Base-by-base conservation (phyloP, 371 early-diverging fungal genomes). In the Mortierella sp. region DNA sequence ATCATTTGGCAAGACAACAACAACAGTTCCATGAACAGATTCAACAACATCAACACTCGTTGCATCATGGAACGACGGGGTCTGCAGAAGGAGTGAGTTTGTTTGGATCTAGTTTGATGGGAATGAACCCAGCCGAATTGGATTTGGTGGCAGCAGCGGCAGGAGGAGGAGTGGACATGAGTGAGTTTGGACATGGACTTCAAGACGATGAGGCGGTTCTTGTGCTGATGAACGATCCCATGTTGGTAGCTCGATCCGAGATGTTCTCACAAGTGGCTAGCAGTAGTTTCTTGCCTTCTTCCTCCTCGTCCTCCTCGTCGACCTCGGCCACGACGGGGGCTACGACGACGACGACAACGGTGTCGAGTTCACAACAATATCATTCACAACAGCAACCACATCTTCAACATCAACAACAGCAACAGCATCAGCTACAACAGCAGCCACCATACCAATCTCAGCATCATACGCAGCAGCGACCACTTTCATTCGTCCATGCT, bases 191-290 rank as follows among this genome's bases (percentile, higher is more conserved):
- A 37, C 3, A 9, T 9, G 37, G 5, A 5, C 37, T 37, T 5
- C 37, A 37, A 9, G 37, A 37, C 37, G 9, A 37, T 37, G 37
- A 37, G 37, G 37, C 5, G 3, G 37, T 37, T 3, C 37, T 37
- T 37, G 37, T 37, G 37, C 9, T 37, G 37, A 37, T 37, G 37
- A 37, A 37, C 37, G 37, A 37, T 37, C 37, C 37, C 37, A 37
- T 37, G 37, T 37, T 37, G 3, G 37, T 9, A 9, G 37, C 37
- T 5, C 37, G 37, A 37, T 37, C 37, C 37, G 37, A 74, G 47
- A 51, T 70, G 47, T 75, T 75, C 25, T 75, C 75, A 3, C 62
- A 61, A 14, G 70, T 66, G 9, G 70, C 70, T 0, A 75, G 66
- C 56, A 66, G 56, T 23, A 70, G 62, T 48, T 16, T 74, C 16